These are phyloP conservation scores for Floccularia luteovirens DNA, from an alignment of 768 basidiomycete genomes.

Conservation along the genomic window DNA sequence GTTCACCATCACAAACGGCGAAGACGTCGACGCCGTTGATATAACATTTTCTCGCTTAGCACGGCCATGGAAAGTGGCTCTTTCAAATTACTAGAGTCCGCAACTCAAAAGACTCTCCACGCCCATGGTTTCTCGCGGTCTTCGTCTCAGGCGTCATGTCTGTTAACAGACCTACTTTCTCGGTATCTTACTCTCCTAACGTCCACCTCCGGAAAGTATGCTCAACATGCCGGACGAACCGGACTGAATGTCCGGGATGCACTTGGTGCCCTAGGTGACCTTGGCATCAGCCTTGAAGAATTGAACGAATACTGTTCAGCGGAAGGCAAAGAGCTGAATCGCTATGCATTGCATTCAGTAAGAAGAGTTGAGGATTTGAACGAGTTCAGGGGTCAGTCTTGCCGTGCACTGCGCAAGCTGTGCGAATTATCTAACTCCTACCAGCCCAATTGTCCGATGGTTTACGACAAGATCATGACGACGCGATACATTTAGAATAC, in stretches of 20 bases:
- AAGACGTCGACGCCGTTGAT: conserved; percentile 5
- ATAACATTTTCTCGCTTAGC: background rate
- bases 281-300: conserved; percentile 68
- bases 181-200: conserved; percentile 66
- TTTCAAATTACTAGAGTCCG: conserved; percentile 59
- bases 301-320: conserved; percentile 55
- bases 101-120: conserved; percentile 63
- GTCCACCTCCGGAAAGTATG: conserved; percentile 62
- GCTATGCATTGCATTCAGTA: conserved; percentile 57
- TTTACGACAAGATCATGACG: conserved; percentile 45
- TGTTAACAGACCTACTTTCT: conserved; percentile 69
- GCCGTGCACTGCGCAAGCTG: conserved; percentile 11
- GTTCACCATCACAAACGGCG: conserved; percentile 7
- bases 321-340: conserved; percentile 62
- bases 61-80: conserved; percentile 45
- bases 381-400: conserved; percentile 60
- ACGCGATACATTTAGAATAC: conserved; percentile 47
- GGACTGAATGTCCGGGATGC: conserved; percentile 53
- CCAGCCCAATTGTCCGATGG: conserved; percentile 57
- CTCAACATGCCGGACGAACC: conserved; percentile 67
- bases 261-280: conserved; percentile 59
- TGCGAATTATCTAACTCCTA: conserved; percentile 18
- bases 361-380: conserved; percentile 65
- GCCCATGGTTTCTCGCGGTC: conserved; percentile 73
- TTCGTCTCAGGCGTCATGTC: conserved; percentile 61